Conservation (phyloP, 176 grass and related monocot species). For the Poa annua region DNA sequence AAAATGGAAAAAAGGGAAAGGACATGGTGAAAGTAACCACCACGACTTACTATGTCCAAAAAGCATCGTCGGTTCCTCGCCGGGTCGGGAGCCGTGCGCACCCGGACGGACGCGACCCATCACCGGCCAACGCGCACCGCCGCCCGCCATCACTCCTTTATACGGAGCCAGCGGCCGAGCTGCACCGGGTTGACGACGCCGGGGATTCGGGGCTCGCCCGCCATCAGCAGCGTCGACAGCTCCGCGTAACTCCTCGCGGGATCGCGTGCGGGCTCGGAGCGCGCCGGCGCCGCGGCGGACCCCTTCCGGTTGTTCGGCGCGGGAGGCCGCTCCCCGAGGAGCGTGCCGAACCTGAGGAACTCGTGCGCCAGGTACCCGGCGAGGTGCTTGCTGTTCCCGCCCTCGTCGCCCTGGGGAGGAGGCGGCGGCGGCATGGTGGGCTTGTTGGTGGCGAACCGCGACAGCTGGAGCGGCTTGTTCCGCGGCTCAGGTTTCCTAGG, state of each 20-base stretch:
- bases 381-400: conserved; percentile 55
- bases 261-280: conserved; percentile 30
- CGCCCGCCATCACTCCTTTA: conserved; percentile 48
- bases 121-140: conserved; percentile 31
- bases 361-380: conserved; percentile 91
- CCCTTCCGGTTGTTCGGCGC: conserved; percentile 29
- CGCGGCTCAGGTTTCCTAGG: conserved; percentile 44
- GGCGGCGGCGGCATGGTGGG: not conserved
- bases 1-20: not conserved
- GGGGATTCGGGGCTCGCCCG: conserved; percentile 57
- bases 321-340: conserved; percentile 58
- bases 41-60: conserved; percentile 23
- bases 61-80: conserved; percentile 35
- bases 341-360: conserved; percentile 68
- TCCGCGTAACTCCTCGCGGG: conserved; percentile 52
- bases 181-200: conserved; percentile 81
- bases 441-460: conserved; percentile 33
- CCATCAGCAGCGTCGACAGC: conserved; percentile 58
- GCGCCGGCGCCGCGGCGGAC: not conserved
- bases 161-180: conserved; percentile 77
- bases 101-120: not conserved
- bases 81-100: conserved; percentile 2
- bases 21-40: conserved; percentile 15
- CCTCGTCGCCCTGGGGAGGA: not conserved
- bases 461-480: conserved; percentile 26